Conservation (phyloP, 2,329 filamentous ascomycete species). For the Aspergillus fischeri region DNA sequence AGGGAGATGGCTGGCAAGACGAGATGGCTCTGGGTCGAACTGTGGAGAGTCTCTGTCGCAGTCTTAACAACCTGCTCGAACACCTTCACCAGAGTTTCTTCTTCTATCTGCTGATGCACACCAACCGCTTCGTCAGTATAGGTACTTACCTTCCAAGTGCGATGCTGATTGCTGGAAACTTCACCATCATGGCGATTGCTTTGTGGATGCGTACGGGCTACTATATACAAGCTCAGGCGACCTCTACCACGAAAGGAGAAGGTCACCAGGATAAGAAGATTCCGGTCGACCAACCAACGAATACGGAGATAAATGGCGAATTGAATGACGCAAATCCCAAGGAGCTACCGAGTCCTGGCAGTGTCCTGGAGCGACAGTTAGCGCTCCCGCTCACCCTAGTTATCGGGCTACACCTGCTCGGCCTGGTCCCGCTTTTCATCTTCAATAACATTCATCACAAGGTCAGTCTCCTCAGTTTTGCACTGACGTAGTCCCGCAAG, state of each 20-base stretch:
- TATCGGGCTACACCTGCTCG: constrained; percentile 67
- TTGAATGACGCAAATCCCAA: constrained; percentile 13
- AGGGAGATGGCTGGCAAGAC: constrained; percentile 91
- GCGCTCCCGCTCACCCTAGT: constrained; percentile 64
- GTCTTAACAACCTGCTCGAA: constrained; percentile 92
- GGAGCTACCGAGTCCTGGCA: constrained; percentile 14
- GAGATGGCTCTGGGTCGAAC: constrained; percentile 92
- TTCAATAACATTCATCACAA: constrained; percentile 70
- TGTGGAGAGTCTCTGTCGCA: constrained; percentile 85
- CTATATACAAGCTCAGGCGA: constrained; percentile 23
- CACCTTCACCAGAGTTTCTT: constrained; percentile 99
- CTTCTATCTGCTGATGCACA: constrained; percentile 92
- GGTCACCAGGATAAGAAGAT: constrained; percentile 31
- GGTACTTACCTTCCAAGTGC: constrained; percentile 94
- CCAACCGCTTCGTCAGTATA: constrained; percentile 92
- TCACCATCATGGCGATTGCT: constrained; percentile 90
- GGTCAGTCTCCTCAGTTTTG: constrained; percentile 46
- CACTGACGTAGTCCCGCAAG: background rate
- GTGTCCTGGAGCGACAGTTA: constrained; percentile 37
- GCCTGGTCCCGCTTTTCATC: constrained; percentile 75
- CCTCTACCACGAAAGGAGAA: constrained; percentile 12
- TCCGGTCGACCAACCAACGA: constrained; percentile 10
- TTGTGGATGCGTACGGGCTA: constrained; percentile 89
- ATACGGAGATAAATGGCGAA: constrained; percentile 11
- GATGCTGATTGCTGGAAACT: constrained; percentile 94